Evolutionary conservation across 1,284 basidiomycete genomes (phyloP), one percentile per base, ranked within the genome.

Genomic region (Apiotrichum veenhuisii): DNA sequence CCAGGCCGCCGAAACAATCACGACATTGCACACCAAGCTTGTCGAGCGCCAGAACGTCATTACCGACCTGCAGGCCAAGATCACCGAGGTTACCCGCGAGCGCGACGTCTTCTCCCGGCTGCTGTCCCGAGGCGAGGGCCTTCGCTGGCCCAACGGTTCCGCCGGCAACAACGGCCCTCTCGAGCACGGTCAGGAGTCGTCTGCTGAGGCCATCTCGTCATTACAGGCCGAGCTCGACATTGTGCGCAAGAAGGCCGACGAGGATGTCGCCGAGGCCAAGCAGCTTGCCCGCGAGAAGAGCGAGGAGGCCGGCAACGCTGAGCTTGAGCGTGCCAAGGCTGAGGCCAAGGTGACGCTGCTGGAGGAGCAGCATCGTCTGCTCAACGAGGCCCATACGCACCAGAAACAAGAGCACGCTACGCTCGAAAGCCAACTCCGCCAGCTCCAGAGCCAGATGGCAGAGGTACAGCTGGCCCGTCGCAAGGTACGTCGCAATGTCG

Each of bases 41-140:
- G 85, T 71, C 85, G 67, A 81, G 76, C 61, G 84, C 68, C 46
- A 48, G 10, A 48, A 48, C 46, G 34, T 48, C n/a, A 48, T 48
- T n/a, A 48, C 46, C 46, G 46, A 48, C 33, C 34, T 48, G 33
- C 86, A 91, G 44, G 80, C 80, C 41, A 83, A 86, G 55, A 84
- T 89, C 48, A 87, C 87, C 64, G 86, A 89, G 23, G 87, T 88
- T 60, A 83, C 86, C 67, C 87, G 89, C 72, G 95, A 98, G 73
- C 81, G 91, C 4, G 96, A 98, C 68, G 83, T 91, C 52, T 82
- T 96, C 69, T 87, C 85, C 65, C 82, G 82, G 33, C 84, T 96
- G 80, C 80, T 93, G 22, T 67, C 72, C 11, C 66, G 67, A 50
- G 72, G 69, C 20, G 74, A 75, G 36, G 76, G 68, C 0, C 61